These are phyloP conservation scores for Coniochaeta sp. DNA, from an alignment of 2,329 filamentous ascomycete species.

Conservation along the genomic window DNA sequence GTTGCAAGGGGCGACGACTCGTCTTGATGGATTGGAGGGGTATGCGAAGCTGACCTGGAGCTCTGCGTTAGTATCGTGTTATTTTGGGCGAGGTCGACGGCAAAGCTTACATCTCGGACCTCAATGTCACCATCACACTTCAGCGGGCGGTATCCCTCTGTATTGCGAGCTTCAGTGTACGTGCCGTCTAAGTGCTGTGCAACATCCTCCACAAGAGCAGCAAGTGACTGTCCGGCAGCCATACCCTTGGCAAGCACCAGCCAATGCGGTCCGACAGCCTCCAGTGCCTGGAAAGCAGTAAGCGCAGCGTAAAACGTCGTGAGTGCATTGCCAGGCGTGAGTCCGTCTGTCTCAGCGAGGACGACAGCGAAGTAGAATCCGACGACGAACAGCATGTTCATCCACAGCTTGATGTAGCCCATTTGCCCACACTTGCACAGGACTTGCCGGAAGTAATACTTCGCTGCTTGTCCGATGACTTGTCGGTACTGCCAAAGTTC, in stretches of 20 bases:
- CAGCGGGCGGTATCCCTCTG: slow-evolving; percentile 19
- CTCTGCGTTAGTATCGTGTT: slow-evolving; percentile 6
- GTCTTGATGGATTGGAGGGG: slow-evolving; percentile 56
- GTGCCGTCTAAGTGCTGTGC: slow-evolving; percentile 7
- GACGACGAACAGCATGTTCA: slow-evolving; percentile 72
- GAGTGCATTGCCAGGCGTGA: slow-evolving; percentile 60
- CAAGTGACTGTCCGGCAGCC: slow-evolving; percentile 60
- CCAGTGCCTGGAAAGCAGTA: slow-evolving; percentile 67
- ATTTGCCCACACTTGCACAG: slow-evolving; percentile 64
- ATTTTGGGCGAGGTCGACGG: background rate
- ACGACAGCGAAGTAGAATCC: slow-evolving; percentile 84
- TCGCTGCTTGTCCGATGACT: slow-evolving; percentile 50
- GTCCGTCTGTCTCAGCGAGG: slow-evolving; percentile 53
- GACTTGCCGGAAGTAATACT: slow-evolving; percentile 61
- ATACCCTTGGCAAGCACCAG: slow-evolving; percentile 74
- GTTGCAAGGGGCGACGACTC: slow-evolving; percentile 53
- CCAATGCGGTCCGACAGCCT: slow-evolving; percentile 68
- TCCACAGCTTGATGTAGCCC: slow-evolving; percentile 66
- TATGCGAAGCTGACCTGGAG: slow-evolving; percentile 74
- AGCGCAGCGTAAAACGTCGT: slow-evolving; percentile 83
- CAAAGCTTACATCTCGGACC: slow-evolving; percentile 53
- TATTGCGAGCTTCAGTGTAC: background rate
- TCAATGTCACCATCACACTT: slow-evolving; percentile 61
- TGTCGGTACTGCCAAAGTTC: slow-evolving; percentile 61
- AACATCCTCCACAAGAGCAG: slow-evolving; percentile 30